Evolutionary conservation across 164 flowering plant genomes (phyloP).

Genomic region (Kalanchoe fedtschenkoi): DNA sequence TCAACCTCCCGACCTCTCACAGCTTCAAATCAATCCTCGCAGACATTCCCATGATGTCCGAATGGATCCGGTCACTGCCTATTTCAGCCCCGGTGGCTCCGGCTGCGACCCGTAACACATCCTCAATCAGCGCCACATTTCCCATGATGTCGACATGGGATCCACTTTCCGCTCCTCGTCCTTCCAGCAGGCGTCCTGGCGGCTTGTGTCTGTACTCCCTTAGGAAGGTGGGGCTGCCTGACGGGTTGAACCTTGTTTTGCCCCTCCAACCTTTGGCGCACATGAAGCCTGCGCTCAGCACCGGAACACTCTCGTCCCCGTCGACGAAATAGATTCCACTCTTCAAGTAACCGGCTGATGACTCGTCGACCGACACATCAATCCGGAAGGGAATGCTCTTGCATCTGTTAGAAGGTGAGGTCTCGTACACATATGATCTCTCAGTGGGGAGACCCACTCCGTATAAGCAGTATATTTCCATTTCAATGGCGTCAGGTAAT

Average conservation of each 20-base stretch:
- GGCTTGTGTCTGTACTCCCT: constrained; percentile 60
- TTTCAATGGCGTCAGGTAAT: constrained; percentile 68
- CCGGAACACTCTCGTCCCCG: constrained; percentile 65
- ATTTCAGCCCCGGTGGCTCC: constrained; percentile 47
- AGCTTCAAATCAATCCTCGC: constrained; percentile 38
- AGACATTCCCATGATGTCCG: constrained; percentile 46
- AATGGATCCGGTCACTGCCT: constrained; percentile 57
- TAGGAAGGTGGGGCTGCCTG: constrained; percentile 40
- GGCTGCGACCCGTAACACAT: constrained; percentile 55
- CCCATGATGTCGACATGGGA: constrained; percentile 78
- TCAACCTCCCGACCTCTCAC: no score
- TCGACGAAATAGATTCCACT: constrained; percentile 58
- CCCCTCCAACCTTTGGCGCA: constrained; percentile 78
- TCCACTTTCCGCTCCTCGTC: constrained; percentile 59
- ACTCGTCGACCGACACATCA: constrained; percentile 36
- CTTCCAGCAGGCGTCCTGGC: constrained; percentile 46
- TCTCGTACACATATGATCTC: constrained; percentile 64
- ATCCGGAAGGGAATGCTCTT: constrained; percentile 60
- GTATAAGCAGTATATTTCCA: constrained; percentile 62
- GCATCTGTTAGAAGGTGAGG: constrained; percentile 37
- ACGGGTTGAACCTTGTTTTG: constrained; percentile 60
- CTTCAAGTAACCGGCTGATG: constrained; percentile 28
- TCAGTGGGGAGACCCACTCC: constrained; percentile 76
- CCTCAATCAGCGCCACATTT: constrained; percentile 64
- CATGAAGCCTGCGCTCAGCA: constrained; percentile 72